A percentile compares a stretch with the other conserved stretches of the same genome.
These are phyloP conservation scores for Lophiostoma macrostomum DNA, from an alignment of 495 filamentous ascomycete genomes.

Conservation along the genomic window DNA sequence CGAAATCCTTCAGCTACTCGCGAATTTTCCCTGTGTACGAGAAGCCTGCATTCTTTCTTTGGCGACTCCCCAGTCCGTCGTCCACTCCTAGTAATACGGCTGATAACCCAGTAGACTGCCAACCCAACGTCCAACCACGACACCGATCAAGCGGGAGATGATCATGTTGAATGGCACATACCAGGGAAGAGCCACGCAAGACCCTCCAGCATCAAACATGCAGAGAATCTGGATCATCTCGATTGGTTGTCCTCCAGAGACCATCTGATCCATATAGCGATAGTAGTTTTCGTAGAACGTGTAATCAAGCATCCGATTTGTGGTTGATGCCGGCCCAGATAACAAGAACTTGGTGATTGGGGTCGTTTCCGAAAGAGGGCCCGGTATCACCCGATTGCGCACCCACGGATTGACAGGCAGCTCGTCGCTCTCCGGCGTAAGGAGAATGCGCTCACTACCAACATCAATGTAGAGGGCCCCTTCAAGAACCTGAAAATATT, in stretches of 20 bases:
- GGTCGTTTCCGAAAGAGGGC: not conserved
- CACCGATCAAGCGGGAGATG: constrained; percentile 38
- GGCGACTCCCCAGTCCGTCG: constrained; percentile 48
- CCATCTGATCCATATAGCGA: constrained; percentile 48
- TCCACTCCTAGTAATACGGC: constrained; percentile 51
- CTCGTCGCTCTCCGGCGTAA: constrained; percentile 40
- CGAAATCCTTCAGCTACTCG: too few species aligned
- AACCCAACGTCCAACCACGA: constrained; percentile 52
- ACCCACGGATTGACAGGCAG: constrained; percentile 43
- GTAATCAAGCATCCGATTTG: constrained; percentile 43
- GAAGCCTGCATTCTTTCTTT: too few species aligned
- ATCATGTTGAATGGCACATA: constrained; percentile 48
- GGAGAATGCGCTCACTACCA: constrained; percentile 38
- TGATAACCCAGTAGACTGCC: constrained; percentile 52
- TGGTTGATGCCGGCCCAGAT: constrained; percentile 36
- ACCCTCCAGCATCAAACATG: constrained; percentile 49
- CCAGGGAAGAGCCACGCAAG: constrained; percentile 46
- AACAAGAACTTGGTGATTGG: constrained; percentile 27
- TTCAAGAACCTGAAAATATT: constrained; percentile 46
- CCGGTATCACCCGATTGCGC: constrained; percentile 21
- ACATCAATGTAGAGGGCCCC: constrained; percentile 42
- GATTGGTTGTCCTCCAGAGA: constrained; percentile 43
- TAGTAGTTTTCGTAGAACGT: constrained; percentile 59
- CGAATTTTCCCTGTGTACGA: too few species aligned
- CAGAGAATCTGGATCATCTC: constrained; percentile 42